Evolutionary conservation across 2,329 filamentous ascomycete genomes (phyloP).

Genomic region (Botryosphaeria agaves): DNA sequence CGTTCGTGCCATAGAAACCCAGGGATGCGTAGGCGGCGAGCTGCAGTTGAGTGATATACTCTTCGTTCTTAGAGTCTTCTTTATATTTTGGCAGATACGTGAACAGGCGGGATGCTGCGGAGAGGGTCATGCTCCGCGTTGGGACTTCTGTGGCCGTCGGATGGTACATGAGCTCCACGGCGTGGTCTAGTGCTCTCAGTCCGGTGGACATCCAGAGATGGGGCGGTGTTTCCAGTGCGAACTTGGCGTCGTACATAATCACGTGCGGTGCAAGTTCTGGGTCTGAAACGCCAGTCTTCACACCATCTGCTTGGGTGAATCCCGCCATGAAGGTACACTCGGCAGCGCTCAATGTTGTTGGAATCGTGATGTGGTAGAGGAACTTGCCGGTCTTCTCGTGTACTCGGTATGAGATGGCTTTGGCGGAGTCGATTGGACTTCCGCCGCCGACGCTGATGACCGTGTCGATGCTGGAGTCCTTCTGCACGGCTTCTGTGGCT

Average conservation of each 20-base stretch:
- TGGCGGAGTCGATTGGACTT: conserved; percentile 34
- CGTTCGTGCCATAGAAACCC: conserved; percentile 31
- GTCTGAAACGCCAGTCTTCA: conserved; percentile 30
- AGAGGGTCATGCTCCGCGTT: conserved; percentile 25
- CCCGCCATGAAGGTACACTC: conserved; percentile 36
- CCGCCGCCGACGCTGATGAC: conserved; percentile 38
- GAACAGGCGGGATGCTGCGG: conserved; percentile 30
- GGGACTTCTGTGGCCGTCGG: conserved; percentile 34
- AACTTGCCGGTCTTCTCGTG: conserved; percentile 23
- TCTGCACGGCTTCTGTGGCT: conserved; percentile 28
- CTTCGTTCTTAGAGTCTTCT: conserved; percentile 24
- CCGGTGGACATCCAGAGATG: conserved; percentile 34
- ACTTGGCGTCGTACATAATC: conserved; percentile 36
- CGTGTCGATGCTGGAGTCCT: conserved; percentile 31
- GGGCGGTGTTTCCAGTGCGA: conserved; percentile 32
- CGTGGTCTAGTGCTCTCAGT: conserved; percentile 37
- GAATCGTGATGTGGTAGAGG: conserved; percentile 29
- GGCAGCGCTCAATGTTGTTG: conserved; percentile 33
- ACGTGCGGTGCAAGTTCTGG: conserved; percentile 26
- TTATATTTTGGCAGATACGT: conserved; percentile 29
- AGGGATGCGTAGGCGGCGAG: conserved; percentile 34
- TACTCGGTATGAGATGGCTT: conserved; percentile 27
- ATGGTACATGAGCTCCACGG: conserved; percentile 36
- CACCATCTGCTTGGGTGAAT: conserved; percentile 30
- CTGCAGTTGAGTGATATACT: conserved; percentile 32